These are phyloP conservation scores for Suzukiozyma palmioleophila DNA, from an alignment of 1,139 yeast genomes.

Conservation along the genomic window DNA sequence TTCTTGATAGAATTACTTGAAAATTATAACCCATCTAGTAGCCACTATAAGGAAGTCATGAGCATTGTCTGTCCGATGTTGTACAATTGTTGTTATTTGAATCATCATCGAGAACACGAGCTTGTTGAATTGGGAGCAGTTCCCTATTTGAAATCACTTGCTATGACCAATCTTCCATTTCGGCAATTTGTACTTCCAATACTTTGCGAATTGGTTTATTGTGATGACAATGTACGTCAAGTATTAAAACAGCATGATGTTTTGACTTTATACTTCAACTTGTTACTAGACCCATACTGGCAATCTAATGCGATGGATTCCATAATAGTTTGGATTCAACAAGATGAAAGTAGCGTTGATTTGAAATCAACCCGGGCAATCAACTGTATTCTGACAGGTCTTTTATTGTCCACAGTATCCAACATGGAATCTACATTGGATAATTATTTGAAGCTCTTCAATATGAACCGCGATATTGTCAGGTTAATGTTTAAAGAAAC, in stretches of 20 bases:
- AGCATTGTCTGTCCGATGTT: conserved; percentile 42
- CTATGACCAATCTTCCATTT: conserved; percentile 46
- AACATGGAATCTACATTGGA: conserved; percentile 40
- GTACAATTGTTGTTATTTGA: conserved; percentile 57
- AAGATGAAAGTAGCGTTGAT: conserved; percentile 20
- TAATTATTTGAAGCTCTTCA: conserved; percentile 32
- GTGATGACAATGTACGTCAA: conserved; percentile 36
- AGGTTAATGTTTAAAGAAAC: conserved; percentile 22
- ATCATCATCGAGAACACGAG: conserved; percentile 48
- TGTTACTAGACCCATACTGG: conserved; percentile 63
- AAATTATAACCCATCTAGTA: conserved; percentile 22
- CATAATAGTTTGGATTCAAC: conserved; percentile 37
- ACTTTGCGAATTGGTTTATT: conserved; percentile 57
- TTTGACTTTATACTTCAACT: conserved; percentile 42
- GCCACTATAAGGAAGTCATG: conserved; percentile 37
- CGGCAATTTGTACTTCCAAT: conserved; percentile 62
- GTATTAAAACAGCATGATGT: conserved; percentile 37
- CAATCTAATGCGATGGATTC: conserved; percentile 67
- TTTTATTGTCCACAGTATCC: conserved; percentile 35
- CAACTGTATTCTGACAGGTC: conserved; percentile 35
- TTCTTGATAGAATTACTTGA: conserved; percentile 31
- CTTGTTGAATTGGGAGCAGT: conserved; percentile 52
- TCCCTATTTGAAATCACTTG: conserved; percentile 45
- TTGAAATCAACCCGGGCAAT: conserved; percentile 25
- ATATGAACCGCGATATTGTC: conserved; percentile 17